Conservation (phyloP, 2,329 filamentous ascomycete genomes). For the Colletotrichum sansevieriae region DNA sequence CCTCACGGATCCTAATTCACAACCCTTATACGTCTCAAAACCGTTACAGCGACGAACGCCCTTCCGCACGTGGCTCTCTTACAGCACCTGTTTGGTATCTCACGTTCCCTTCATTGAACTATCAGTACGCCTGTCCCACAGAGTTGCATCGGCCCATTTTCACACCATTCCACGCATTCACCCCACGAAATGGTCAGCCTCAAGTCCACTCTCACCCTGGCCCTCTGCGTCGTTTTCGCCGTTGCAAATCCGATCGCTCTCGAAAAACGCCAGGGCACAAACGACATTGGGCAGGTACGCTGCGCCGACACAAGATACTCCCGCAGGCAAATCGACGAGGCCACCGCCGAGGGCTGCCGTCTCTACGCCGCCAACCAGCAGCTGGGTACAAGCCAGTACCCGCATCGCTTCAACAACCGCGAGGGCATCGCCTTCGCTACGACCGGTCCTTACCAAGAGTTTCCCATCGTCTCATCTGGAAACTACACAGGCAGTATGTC, state of each 20-base stretch:
- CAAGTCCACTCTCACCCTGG: conserved; percentile 24
- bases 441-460: conserved; percentile 55
- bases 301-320: conserved; percentile 37
- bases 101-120: background rate
- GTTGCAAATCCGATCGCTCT: conserved; percentile 23
- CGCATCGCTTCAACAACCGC: conserved; percentile 55
- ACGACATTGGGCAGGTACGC: conserved; percentile 10
- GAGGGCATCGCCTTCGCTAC: conserved; percentile 54
- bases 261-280: conserved; percentile 30
- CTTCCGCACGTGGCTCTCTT: background rate
- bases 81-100: background rate
- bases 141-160: background rate
- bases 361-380: conserved; percentile 29
- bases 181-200: conserved; percentile 35
- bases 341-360: conserved; percentile 41
- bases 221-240: conserved; percentile 16
- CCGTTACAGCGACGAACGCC: conserved; percentile 16
- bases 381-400: conserved; percentile 47
- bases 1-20: background rate
- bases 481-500: conserved; percentile 53
- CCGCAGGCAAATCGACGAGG: conserved; percentile 35
- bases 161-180: background rate
- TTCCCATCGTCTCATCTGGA: conserved; percentile 51
- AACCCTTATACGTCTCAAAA: conserved; percentile 10
- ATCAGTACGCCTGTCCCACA: background rate